Base-by-base conservation (phyloP, 1,284 basidiomycete species). In the Puccinia hordei region DNA sequence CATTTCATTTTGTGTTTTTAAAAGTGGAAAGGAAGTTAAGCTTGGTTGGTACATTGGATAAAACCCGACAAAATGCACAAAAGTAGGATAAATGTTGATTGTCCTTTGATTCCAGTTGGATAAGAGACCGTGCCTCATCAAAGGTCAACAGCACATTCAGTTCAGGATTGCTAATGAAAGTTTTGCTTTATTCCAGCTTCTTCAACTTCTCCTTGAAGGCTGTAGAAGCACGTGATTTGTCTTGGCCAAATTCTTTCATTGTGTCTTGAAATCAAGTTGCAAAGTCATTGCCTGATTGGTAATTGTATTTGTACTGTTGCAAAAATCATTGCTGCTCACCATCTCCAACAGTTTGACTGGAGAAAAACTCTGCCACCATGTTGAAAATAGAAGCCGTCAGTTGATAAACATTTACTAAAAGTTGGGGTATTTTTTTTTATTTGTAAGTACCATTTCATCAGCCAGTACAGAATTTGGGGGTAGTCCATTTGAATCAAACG, bases 341-440 rank as follows among this genome's bases (percentile, higher is more conserved):
- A 59, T 33, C 10, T 1, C 12, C 27, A 17, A 15, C 3, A 6
- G 24, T 12, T 33, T 12, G 57, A 27, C 10, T 12, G 57, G 57
- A 59, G 57, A 59, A 59, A 59, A 59, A 59, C 1, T 59, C 57
- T 6, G 57, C 27, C 24, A 59, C 57, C 30, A 59, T 27, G 57
- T 59, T 9, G 27, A 59, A 59, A 59, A 59, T 6, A 59, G 27
- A 27, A 33, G 27, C 24, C 57, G 33, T 10, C 4, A 59, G 27
- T 30, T 27, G 57, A 30, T n/a, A 27, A 33, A 33, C 30, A 30
- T 59, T 1, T 15, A 59, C 10, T 59, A 27, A 4, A 1, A 59
- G 9, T 59, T 17, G 27, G 57, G 4, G 13, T 17, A 13, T 6
- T 6, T 27, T 59, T 12, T 6, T 30, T 13, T 59, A n/a, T n/a